A percentile compares a stretch with the other conserved stretches of the same genome.
Conservation (phyloP, 2,329 filamentous ascomycete species). For the Tothia fuscella region DNA sequence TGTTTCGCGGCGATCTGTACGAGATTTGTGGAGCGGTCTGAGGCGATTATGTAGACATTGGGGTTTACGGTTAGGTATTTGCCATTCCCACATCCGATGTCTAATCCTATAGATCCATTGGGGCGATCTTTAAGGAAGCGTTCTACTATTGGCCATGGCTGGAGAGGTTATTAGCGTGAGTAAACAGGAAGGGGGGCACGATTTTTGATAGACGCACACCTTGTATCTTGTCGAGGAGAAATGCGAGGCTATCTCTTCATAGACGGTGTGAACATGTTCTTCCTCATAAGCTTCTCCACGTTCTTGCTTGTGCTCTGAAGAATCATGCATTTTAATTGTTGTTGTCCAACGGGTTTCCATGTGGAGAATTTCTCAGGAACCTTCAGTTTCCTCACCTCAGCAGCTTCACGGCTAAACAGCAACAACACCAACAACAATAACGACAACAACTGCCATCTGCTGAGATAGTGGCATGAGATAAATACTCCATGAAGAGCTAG, state of each 20-base stretch:
- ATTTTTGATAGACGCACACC: slow-evolving; percentile 29
- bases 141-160: slow-evolving; percentile 88
- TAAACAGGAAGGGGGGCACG: background rate
- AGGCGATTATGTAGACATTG: slow-evolving; percentile 67
- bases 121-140: slow-evolving; percentile 56
- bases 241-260: slow-evolving; percentile 75
- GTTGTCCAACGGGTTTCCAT: too few relatives aligned
- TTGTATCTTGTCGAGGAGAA: slow-evolving; percentile 70
- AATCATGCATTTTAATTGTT: background rate
- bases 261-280: slow-evolving; percentile 80
- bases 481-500: too few relatives aligned
- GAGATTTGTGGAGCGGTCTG: slow-evolving; percentile 53
- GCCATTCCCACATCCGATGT: slow-evolving; percentile 93
- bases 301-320: too few relatives aligned
- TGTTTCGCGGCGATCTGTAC: slow-evolving; percentile 45
- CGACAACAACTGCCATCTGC: too few relatives aligned
- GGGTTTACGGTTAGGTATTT: slow-evolving; percentile 81
- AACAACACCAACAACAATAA: too few relatives aligned
- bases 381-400: too few relatives aligned
- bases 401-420: too few relatives aligned
- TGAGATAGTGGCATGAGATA: too few relatives aligned
- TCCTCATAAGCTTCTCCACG: slow-evolving; percentile 52
- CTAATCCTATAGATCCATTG: slow-evolving; percentile 67
- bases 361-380: too few relatives aligned
- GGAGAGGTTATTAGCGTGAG: slow-evolving; percentile 15